These are phyloP conservation scores for Mycosphaerelloides madeirae DNA, from an alignment of 2,329 filamentous ascomycete genomes.

Conservation along the genomic window DNA sequence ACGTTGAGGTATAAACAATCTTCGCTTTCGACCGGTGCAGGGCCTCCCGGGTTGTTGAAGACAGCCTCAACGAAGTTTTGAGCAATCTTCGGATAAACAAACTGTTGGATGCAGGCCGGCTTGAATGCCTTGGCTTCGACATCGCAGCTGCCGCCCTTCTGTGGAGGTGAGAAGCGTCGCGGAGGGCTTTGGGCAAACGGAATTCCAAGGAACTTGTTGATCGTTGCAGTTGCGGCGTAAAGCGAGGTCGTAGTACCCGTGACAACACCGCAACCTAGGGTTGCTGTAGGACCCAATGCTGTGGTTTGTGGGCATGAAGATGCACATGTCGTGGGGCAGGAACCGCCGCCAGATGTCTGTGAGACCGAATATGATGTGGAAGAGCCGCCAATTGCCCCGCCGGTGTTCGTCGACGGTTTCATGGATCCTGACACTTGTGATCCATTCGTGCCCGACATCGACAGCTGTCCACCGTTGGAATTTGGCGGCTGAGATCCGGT, in stretches of 20 bases:
- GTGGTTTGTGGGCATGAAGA: no score
- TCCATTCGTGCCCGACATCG: no score
- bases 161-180: conserved; percentile 29
- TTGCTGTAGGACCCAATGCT: conserved; percentile 23
- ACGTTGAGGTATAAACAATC: conserved; percentile 36
- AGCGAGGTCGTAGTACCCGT: conserved; percentile 29
- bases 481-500: no score
- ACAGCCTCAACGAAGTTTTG: conserved; percentile 29
- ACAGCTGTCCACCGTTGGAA: no score
- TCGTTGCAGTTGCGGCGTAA: conserved; percentile 26
- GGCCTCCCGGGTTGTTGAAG: conserved; percentile 27
- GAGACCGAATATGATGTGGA: no score
- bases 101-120: conserved; percentile 33
- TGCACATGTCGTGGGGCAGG: no score
- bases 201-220: conserved; percentile 35
- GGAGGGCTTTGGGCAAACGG: conserved; percentile 33
- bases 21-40: conserved; percentile 29
- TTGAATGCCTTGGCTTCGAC: conserved; percentile 30
- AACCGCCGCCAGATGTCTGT: no score
- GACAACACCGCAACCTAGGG: conserved; percentile 26
- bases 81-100: conserved; percentile 25
- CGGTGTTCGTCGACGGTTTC: no score
- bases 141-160: conserved; percentile 16
- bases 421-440: no score
- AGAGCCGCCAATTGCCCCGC: no score